phyloP scores from a whole-genome alignment of 306 rosid species.

The Spatholobus suberectus region DNA sequence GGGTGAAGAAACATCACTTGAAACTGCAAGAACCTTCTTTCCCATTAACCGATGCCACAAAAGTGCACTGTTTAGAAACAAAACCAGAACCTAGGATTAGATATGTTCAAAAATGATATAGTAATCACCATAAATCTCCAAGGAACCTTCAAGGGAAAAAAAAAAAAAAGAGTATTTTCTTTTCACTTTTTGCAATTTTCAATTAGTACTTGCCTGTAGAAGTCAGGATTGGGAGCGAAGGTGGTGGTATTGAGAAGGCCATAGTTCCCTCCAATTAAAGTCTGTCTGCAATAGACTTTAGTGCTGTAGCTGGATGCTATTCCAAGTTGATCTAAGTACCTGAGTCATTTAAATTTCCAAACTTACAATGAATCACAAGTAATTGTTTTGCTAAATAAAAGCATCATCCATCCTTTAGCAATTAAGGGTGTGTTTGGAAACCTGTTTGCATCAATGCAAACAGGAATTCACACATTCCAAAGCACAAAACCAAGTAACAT shows the following conservation, averaged over 20 bases:
- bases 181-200: background rate
- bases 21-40: constrained; percentile 66
- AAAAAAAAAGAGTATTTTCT: background rate
- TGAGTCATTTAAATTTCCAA: constrained; percentile 41
- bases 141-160: background rate
- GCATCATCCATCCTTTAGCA: background rate
- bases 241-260: constrained; percentile 87
- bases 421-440: no score
- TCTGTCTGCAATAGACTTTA: constrained; percentile 87
- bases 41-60: constrained; percentile 97
- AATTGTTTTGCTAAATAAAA: constrained; percentile 5
- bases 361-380: constrained; percentile 17
- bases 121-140: background rate
- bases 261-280: constrained; percentile 91
- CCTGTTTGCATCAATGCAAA: no score
- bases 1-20: constrained; percentile 60
- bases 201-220: constrained; percentile 66
- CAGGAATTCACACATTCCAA: no score
- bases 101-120: constrained; percentile 24
- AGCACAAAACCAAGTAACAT: no score
- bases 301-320: constrained; percentile 75
- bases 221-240: constrained; percentile 90
- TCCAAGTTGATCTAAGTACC: constrained; percentile 99
- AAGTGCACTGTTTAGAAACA: constrained; percentile 69
- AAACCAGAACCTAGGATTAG: constrained; percentile 35